Evolutionary conservation across 2,329 filamentous ascomycete species (phyloP), one percentile per base, ranked within the genome.

Genomic region (Nemania bipapillata): DNA sequence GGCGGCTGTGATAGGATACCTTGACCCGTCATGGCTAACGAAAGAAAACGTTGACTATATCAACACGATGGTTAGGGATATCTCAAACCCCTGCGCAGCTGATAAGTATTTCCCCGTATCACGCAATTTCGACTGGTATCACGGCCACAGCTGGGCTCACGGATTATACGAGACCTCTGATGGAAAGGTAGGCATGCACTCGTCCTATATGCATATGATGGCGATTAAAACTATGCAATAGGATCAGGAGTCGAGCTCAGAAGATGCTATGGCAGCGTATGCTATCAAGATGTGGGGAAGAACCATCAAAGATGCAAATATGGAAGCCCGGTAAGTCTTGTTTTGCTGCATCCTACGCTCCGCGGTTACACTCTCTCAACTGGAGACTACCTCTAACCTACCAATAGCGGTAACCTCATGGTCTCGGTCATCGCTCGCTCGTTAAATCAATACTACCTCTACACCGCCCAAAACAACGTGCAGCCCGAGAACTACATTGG

Each of bases 221-320:
- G 3, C 24, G 22, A 47, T 62, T 72, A 52, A 72, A 26, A 3
- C 52, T 12, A 42, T 32, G 11, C 8, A 37, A 58, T 52, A 84
- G 82, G 83, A 95, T 78, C 87, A 94, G 81, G 96, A 98, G 79
- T 96, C 92, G 32, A 93, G 91, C 53, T 95, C 92, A 0, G 95
- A 98, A 81, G 96, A 98, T 79, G 89, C 90, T 71, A 94, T 97
- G 89, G 90, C 92, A 68, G 88, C 89, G 6, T 97, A 96, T 79
- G 93, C 91, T 0, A 81, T 97, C 76, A 97, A 97, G 84, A 93
- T 98, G 90, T 98, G 96, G 96, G 96, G 94, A 4, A 86, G 85
- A 37, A 90, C 91, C 2, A 89, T 86, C 70, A 90, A 91, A n/a
- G 91, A 98, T 80, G 80, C 80, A 4, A 90, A 91, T 73, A 90